Base-by-base conservation (phyloP, 176 grass and related monocot genomes). In the Cenchrus purpureus region DNA sequence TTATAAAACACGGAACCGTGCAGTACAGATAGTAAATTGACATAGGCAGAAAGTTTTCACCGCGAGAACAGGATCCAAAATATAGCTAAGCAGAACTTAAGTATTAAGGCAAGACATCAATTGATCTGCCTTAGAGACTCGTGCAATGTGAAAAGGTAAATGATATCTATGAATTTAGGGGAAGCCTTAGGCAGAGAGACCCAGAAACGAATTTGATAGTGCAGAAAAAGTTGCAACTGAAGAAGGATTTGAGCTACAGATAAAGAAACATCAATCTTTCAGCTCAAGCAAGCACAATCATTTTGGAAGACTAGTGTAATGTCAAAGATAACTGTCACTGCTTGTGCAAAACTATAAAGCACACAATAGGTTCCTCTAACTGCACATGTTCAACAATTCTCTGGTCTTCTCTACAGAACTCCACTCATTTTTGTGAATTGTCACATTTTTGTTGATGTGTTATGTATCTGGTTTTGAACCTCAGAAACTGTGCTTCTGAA, bases 1-100 rank as follows among this genome's bases (percentile, higher is more conserved):
- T 19, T 73, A 73, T 82, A 34, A 4, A 29, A 79, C 31, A 32
- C 0, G 61, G 54, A 57, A 84, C 77, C 77, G 71, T 60, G 58
- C 28, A 76, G 34, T 68, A 10, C 9, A 4, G 6, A 66, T 8
- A 85, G 25, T 16, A 71, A 42, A 37, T 40, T 14, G 62, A 64
- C 12, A 56, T 32, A 17, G 1, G 10, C 14, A n/a, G 28, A 83
- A 25, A 25, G 31, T 82, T 68, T 68, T 1, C 2, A 5, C 45
- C 22, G 29, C 3, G 11, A 8, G n/a, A 48, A 51, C 5, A 65
- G 25, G 34, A 13, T 56, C 48, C 34, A 8, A 64, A 73, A 52
- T 31, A 51, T 10, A 37, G 20, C 55, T 22, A 79, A 7, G 65
- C 16, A 84, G 83, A 67, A 52, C 59, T 66, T 25, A 58, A 66